These are phyloP conservation scores for Hepatocystis sp. DNA, from an alignment of 169 alveolate species.

Conservation along the genomic window DNA sequence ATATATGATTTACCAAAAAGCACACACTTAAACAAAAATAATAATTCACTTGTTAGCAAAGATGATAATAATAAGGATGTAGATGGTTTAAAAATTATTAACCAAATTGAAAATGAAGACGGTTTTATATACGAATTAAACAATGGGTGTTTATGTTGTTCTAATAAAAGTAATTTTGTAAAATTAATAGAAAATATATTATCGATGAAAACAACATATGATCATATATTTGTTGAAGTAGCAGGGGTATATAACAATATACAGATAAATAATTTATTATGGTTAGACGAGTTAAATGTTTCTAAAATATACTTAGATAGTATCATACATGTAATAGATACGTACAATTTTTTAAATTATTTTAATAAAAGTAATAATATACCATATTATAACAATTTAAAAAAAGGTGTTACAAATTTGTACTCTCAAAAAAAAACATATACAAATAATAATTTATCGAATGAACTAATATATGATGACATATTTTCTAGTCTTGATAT, in stretches of 20 bases:
- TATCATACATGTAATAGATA: slow-evolving; percentile 44
- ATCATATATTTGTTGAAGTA: slow-evolving; percentile 65
- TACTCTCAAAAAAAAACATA: background rate
- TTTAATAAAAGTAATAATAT: background rate
- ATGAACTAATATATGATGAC: no score
- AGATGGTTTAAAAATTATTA: slow-evolving; percentile 29
- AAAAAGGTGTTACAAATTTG: background rate
- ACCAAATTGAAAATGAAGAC: slow-evolving; percentile 59
- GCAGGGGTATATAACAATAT: slow-evolving; percentile 69
- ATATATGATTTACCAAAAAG: slow-evolving; percentile 59
- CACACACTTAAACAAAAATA: background rate
- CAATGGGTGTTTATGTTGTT: slow-evolving; percentile 74
- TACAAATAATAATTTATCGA: background rate
- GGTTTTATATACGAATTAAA: slow-evolving; percentile 73
- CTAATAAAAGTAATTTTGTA: slow-evolving; percentile 72
- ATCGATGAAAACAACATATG: slow-evolving; percentile 40
- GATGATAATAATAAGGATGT: background rate
- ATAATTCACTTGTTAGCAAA: background rate
- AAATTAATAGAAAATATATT: slow-evolving; percentile 61
- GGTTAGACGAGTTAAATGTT: slow-evolving; percentile 71
- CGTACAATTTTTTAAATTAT: slow-evolving; percentile 38
- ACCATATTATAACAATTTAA: slow-evolving; percentile 6
- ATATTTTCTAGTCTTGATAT: no score
- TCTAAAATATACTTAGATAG: slow-evolving; percentile 73
- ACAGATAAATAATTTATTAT: slow-evolving; percentile 44